A percentile compares a stretch with the other conserved stretches of the same genome.
Conservation (phyloP, 768 basidiomycete genomes). For the Hortiboletus flavorubellus region DNA sequence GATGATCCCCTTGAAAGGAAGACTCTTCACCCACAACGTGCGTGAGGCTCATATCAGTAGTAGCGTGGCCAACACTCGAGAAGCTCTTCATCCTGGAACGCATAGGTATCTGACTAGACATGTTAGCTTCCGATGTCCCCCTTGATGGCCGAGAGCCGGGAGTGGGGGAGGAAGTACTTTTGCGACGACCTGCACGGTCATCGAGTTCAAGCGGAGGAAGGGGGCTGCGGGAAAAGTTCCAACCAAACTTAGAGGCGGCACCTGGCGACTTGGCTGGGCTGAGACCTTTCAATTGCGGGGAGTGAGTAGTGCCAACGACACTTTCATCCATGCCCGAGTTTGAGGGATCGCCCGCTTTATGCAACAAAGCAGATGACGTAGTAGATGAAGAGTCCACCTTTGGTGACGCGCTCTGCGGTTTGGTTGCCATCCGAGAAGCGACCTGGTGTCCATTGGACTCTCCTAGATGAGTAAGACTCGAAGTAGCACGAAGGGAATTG, state of each 20-base stretch:
- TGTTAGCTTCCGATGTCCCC: constrained; percentile 20
- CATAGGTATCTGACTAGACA: constrained; percentile 44
- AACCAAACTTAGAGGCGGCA: constrained; percentile 34
- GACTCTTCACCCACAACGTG: constrained; percentile 21
- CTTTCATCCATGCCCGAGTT: neutral
- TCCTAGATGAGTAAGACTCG: constrained; percentile 17
- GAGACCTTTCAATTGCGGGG: neutral
- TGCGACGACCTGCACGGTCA: constrained; percentile 13
- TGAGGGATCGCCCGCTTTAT: constrained; percentile 2
- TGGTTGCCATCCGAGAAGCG: neutral
- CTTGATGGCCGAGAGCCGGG: constrained; percentile 25
- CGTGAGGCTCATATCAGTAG: constrained; percentile 24
- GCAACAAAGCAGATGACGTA: neutral
- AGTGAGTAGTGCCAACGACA: neutral
- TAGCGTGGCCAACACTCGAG: constrained; percentile 13
- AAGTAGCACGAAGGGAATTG: constrained; percentile 15
- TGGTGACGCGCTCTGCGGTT: neutral
- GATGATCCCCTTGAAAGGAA: constrained; percentile 26
- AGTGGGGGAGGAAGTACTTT: constrained; percentile 24
- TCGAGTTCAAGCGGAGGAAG: constrained; percentile 43
- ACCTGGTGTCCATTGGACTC: constrained; percentile 9
- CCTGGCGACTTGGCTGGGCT: constrained; percentile 21
- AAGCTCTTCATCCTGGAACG: constrained; percentile 36
- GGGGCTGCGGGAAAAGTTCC: constrained; percentile 37
- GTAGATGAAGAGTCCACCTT: neutral